A percentile compares a stretch with the other conserved stretches of the same genome.
Evolutionary conservation across 179 eudicot genomes (phyloP).

Genomic region (Silene noctiflora): DNA sequence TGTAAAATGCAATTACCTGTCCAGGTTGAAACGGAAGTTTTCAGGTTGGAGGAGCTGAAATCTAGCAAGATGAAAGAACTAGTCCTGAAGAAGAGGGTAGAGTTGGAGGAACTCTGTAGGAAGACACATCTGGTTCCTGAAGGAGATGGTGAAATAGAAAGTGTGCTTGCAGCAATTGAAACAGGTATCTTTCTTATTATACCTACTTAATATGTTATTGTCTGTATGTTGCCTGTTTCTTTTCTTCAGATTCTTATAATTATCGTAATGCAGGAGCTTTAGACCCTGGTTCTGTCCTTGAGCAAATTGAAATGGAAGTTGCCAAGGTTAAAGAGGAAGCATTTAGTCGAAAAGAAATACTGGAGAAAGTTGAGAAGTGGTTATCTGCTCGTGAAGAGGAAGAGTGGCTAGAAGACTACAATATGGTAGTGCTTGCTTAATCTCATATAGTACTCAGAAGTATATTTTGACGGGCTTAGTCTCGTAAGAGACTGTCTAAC

Average conservation of each 20-base stretch:
- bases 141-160: constrained; percentile 54
- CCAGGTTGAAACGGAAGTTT: constrained; percentile 85
- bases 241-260: no score
- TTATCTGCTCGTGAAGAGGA: constrained; percentile 90
- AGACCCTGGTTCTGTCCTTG: constrained; percentile 71
- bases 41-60: constrained; percentile 70
- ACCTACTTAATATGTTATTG: not conserved
- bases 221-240: not conserved
- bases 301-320: constrained; percentile 72
- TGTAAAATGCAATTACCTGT: constrained; percentile 8
- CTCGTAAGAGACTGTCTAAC: no score
- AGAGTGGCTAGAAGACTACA: constrained; percentile 94
- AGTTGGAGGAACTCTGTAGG: constrained; percentile 82
- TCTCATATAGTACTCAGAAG: not conserved
- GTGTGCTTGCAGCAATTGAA: constrained; percentile 65
- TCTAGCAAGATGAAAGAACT: constrained; percentile 96
- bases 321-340: constrained; percentile 87
- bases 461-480: not conserved
- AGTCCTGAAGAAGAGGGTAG: constrained; percentile 85
- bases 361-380: constrained; percentile 94
- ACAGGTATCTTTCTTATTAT: constrained; percentile 51
- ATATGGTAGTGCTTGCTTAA: constrained; percentile 46
- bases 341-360: constrained; percentile 81
- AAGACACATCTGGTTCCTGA: constrained; percentile 77
- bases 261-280: constrained; percentile 52